Percentiles rank a stretch among this genome's conserved stretches.
Conservation (phyloP, 768 basidiomycete genomes). For the Pleurotus cornucopiae region DNA sequence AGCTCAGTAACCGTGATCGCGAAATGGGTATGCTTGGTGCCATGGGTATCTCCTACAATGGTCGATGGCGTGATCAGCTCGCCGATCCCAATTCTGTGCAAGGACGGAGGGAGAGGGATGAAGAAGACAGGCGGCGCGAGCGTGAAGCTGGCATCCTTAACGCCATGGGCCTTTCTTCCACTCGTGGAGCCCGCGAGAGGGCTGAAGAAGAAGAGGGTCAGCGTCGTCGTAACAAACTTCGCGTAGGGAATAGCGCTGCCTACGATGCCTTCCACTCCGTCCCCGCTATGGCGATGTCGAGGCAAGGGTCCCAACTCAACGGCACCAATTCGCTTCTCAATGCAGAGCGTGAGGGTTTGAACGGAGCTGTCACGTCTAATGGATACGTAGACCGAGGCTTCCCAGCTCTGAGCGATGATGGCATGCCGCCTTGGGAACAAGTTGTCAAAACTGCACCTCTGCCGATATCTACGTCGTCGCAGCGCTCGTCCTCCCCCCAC, state of each 20-base stretch:
- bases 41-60: conserved; percentile 39
- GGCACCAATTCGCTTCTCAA: conserved; percentile 11
- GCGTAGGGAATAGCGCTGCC: conserved; percentile 40
- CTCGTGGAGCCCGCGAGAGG: conserved; percentile 58
- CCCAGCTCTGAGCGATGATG: conserved; percentile 10
- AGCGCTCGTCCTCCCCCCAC: conserved; percentile 31
- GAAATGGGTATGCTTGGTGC: conserved; percentile 43
- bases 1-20: conserved; percentile 39
- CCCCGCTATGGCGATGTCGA: conserved; percentile 32
- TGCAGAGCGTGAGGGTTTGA: conserved; percentile 13
- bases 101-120: conserved; percentile 24
- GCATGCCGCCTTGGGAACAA: conserved; percentile 23
- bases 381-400: conserved; percentile 10
- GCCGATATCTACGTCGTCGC: conserved; percentile 22
- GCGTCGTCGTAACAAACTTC: conserved; percentile 39
- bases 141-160: conserved; percentile 27
- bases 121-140: conserved; percentile 43
- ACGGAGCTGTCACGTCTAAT: conserved; percentile 10
- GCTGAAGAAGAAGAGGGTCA: conserved; percentile 57
- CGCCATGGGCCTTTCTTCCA: conserved; percentile 34
- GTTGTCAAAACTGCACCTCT: conserved; percentile 16
- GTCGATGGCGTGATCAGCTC: conserved; percentile 32
- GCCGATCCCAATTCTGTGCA: neutral
- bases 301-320: conserved; percentile 29
- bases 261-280: conserved; percentile 82